Conservation (phyloP, 2,329 filamentous ascomycete species). For the Clonostachys chloroleuca region DNA sequence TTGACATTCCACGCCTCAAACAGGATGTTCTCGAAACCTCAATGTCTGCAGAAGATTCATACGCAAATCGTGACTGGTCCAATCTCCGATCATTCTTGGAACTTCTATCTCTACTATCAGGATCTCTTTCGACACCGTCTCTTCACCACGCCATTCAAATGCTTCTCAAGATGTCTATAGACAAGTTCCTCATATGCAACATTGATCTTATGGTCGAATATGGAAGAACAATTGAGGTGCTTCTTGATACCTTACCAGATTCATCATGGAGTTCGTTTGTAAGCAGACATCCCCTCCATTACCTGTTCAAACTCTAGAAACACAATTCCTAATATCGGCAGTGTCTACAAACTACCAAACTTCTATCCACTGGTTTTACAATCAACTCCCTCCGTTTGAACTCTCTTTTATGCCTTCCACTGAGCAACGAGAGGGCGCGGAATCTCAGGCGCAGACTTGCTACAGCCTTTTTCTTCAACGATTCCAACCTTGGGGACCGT, state of each 20-base stretch:
- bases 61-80: slow-evolving; percentile 38
- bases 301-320: background rate
- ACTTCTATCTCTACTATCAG: slow-evolving; percentile 31
- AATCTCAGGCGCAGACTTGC: slow-evolving; percentile 65
- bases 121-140: slow-evolving; percentile 23
- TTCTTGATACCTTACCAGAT: slow-evolving; percentile 35
- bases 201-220: slow-evolving; percentile 31
- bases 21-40: slow-evolving; percentile 10
- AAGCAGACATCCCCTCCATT: slow-evolving; percentile 13
- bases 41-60: slow-evolving; percentile 17
- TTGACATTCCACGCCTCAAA: slow-evolving; percentile 32
- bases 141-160: slow-evolving; percentile 35
- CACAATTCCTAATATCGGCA: slow-evolving; percentile 13
- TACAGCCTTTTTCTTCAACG: slow-evolving; percentile 55
- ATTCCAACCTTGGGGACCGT: slow-evolving; percentile 32
- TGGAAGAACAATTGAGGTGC: slow-evolving; percentile 33
- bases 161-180: slow-evolving; percentile 51
- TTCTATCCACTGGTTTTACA: slow-evolving; percentile 38
- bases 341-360: slow-evolving; percentile 44
- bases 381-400: slow-evolving; percentile 49
- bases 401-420: slow-evolving; percentile 55
- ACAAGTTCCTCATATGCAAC: slow-evolving; percentile 40
- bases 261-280: slow-evolving; percentile 34
- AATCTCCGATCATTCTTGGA: slow-evolving; percentile 35
- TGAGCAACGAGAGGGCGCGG: slow-evolving; percentile 41